phyloP scores from a whole-genome alignment of 768 basidiomycete genomes.

The Rubroboletus pulcherrimus region DNA sequence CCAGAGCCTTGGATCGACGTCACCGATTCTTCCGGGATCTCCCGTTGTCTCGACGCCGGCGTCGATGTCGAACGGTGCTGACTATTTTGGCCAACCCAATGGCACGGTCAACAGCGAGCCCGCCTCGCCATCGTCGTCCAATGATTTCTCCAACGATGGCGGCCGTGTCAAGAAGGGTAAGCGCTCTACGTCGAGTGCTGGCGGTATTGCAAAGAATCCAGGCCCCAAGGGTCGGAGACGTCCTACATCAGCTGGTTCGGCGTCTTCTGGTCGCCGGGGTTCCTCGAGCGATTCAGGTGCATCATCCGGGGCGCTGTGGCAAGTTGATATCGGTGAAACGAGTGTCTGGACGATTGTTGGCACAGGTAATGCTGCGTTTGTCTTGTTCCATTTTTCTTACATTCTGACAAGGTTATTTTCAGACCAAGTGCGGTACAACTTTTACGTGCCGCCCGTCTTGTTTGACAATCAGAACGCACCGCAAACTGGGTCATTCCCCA shows the following conservation, averaged over 20 bases:
- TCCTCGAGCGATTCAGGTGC: conserved; percentile 64
- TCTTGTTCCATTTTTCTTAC: conserved; percentile 1
- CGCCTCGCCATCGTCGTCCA: conserved; percentile 56
- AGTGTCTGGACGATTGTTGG: conserved; percentile 95
- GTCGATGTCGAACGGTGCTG: conserved; percentile 47
- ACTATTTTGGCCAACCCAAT: conserved; percentile 55
- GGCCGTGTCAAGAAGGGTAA: conserved; percentile 79
- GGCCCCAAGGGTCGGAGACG: conserved; percentile 56
- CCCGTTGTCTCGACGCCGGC: conserved; percentile 64
- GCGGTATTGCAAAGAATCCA: conserved; percentile 34
- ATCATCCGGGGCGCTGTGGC: conserved; percentile 79
- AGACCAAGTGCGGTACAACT: conserved; percentile 93
- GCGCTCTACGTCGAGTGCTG: conserved; percentile 71
- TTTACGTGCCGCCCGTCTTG: conserved; percentile 82
- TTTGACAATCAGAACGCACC: conserved; percentile 78
- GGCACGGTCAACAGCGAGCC: conserved; percentile 61
- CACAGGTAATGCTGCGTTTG: conserved; percentile 51
- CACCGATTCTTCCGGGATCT: conserved; percentile 64
- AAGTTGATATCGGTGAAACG: conserved; percentile 89
- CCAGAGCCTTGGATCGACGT: conserved; percentile 41
- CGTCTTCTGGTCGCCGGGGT: conserved; percentile 63
- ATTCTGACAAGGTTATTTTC: conserved; percentile 21
- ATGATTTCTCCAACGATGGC: conserved; percentile 77
- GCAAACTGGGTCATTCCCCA: conserved; percentile 69
- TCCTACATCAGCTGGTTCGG: conserved; percentile 73